phyloP scores from a whole-genome alignment of 495 filamentous ascomycete species.

The Hyphodiscus hymeniophilus region DNA sequence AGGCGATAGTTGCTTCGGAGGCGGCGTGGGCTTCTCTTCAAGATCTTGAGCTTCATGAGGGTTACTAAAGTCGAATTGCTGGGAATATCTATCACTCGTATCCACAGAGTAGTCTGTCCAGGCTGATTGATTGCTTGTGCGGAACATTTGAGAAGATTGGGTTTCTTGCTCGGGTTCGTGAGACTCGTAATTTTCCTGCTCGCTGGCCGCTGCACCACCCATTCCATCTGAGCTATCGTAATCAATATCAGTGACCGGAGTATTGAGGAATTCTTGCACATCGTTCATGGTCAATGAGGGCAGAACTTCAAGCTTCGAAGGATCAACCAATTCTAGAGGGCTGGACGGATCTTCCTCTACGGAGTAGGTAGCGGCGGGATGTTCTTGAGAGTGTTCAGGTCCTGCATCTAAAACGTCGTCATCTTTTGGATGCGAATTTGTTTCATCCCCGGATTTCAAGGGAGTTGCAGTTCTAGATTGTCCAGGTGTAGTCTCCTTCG shows the following conservation, averaged over 20 bases:
- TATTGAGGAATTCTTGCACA: slow-evolving; percentile 12
- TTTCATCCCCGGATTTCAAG: slow-evolving; percentile 6
- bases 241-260: slow-evolving; percentile 20
- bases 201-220: slow-evolving; percentile 25
- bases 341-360: background rate
- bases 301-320: slow-evolving; percentile 1
- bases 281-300: slow-evolving; percentile 11
- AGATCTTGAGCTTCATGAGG: slow-evolving; percentile 4
- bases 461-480: slow-evolving; percentile 1
- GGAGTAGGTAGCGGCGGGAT: background rate
- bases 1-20: slow-evolving; percentile 10
- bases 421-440: background rate
- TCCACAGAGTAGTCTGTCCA: slow-evolving; percentile 52
- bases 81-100: slow-evolving; percentile 26
- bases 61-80: slow-evolving; percentile 1
- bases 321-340: slow-evolving; percentile 1
- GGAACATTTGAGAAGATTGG: slow-evolving; percentile 18
- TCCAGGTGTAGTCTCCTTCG: background rate
- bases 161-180: slow-evolving; percentile 21
- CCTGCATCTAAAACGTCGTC: background rate
- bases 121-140: slow-evolving; percentile 40
- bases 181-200: slow-evolving; percentile 11
- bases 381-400: background rate
- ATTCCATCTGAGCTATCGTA: slow-evolving; percentile 21
- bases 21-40: slow-evolving; percentile 27